Percentiles rank a stretch among this genome's conserved stretches.
Conservation (phyloP, 1,284 basidiomycete genomes). For the Phellopilus nigrolimitatus region DNA sequence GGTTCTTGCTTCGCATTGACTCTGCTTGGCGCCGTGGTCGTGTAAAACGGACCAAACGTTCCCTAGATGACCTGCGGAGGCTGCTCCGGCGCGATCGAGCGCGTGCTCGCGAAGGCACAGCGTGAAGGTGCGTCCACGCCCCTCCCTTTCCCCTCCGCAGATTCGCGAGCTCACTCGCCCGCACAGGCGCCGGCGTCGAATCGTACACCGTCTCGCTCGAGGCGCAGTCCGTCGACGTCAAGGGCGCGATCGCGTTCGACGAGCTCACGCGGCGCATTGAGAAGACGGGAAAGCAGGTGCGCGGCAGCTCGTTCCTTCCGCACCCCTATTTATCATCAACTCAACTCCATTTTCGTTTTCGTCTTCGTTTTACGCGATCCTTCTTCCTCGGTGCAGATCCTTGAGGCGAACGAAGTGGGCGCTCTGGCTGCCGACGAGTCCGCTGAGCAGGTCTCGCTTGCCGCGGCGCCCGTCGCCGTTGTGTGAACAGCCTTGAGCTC, state of each 20-base stretch:
- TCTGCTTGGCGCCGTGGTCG: neutral
- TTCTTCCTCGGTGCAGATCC: slow-evolving; percentile 6
- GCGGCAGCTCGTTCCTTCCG: neutral
- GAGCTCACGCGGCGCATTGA: slow-evolving; percentile 11
- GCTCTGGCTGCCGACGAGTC: too few relatives aligned
- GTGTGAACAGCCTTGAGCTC: too few relatives aligned
- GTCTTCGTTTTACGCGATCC: neutral
- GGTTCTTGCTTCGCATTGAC: neutral
- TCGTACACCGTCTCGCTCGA: slow-evolving; percentile 13
- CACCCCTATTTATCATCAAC: neutral
- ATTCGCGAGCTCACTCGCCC: neutral
- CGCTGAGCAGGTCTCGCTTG: too few relatives aligned
- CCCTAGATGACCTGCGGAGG: slow-evolving; percentile 19
- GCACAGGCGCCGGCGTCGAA: slow-evolving; percentile 13
- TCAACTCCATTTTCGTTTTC: neutral
- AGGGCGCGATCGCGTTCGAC: slow-evolving; percentile 12
- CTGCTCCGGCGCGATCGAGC: slow-evolving; percentile 17
- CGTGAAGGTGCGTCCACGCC: neutral
- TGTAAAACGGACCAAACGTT: neutral
- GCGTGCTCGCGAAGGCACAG: slow-evolving; percentile 13
- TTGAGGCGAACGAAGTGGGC: slow-evolving; percentile 17
- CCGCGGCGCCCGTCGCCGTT: too few relatives aligned
- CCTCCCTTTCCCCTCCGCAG: neutral
- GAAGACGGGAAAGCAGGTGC: slow-evolving; percentile 21
- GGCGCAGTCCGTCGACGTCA: slow-evolving; percentile 16